Base-by-base conservation (phyloP, 345 rosid species). In the Heritiera fomes region DNA sequence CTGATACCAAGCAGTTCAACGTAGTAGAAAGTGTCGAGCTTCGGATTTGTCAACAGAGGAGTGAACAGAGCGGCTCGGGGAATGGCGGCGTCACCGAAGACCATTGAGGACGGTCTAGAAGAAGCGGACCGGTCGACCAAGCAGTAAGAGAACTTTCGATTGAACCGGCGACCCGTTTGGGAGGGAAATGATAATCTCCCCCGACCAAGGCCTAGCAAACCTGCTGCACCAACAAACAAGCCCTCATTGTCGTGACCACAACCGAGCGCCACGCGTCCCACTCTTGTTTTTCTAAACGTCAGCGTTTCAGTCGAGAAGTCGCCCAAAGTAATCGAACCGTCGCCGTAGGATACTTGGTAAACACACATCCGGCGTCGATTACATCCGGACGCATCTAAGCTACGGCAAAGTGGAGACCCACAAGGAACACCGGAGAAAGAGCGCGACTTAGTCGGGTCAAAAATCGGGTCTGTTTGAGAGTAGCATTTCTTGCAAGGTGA, bases 211-310 rank as follows among this genome's bases (percentile, higher is more conserved):
- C 98, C 98, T 62, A 96, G 45, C 75, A 96, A 82, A 14, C 99
- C 99, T 7, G 97, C 98, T 0, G 99, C 99, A 59, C 95, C 99
- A 59, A 92, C 89, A 71, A 96, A 96, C 14, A 96, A 84, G 30
- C 99, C 99, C 84, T 96, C 91, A 40, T 96, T 96, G 84, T 91
- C 92, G 80, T 96, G 97, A 28, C 99, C 99, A 46, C 98, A 96
- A 0, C 98, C 99, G 12, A 96, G 79, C 45, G 95, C 93, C 20
- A 96, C 95, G 28, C 88, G 86, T 14, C 79, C 89, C 1, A 96
- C 98, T 28, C 86, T 86, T 10, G 84, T 86, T 14, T 89, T 66
- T 0, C 98, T 89, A 85, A 96, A 96, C 49, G 94, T 92, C 58
- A 96, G 84, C 3, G 97, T 96, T 74, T 94, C 99, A 6, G 95